Evolutionary conservation across 495 filamentous ascomycete species (phyloP).

Genomic region (Penicillium simplicissimum): DNA sequence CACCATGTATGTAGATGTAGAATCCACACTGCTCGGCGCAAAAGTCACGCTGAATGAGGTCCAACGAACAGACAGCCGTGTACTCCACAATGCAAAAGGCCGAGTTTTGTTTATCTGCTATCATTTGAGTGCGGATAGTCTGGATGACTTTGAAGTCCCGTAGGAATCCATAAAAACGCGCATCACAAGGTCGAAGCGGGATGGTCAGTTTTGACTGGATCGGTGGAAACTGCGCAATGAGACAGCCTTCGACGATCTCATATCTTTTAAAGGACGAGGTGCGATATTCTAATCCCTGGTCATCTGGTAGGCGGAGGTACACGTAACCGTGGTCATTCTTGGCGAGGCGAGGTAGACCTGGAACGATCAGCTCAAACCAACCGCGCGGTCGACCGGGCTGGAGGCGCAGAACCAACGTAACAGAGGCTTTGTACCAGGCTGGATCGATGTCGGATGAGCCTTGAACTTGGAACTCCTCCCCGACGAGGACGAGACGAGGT

Average conservation of each 20-base stretch:
- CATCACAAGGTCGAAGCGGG: slow-evolving; percentile 32
- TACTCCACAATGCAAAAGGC: slow-evolving; percentile 20
- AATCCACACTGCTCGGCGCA: slow-evolving; percentile 39
- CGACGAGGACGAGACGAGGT: slow-evolving; percentile 24
- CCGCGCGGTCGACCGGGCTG: slow-evolving; percentile 22
- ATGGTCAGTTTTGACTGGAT: slow-evolving; percentile 28
- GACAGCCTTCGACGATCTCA: slow-evolving; percentile 33
- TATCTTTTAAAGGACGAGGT: slow-evolving; percentile 32
- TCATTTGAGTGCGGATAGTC: slow-evolving; percentile 24
- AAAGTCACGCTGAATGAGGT: slow-evolving; percentile 33
- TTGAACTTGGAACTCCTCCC: slow-evolving; percentile 26
- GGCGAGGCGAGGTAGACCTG: slow-evolving; percentile 33
- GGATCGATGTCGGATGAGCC: slow-evolving; percentile 14
- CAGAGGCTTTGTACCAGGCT: slow-evolving; percentile 25
- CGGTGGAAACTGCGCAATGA: slow-evolving; percentile 35
- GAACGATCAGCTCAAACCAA: slow-evolving; percentile 35
- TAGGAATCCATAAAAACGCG: slow-evolving; percentile 32
- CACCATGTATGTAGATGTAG: slow-evolving; percentile 33
- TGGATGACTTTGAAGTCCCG: slow-evolving; percentile 38
- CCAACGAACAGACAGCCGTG: slow-evolving; percentile 35
- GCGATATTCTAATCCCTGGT: slow-evolving; percentile 36
- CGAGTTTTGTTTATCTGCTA: not conserved
- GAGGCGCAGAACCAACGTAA: slow-evolving; percentile 23
- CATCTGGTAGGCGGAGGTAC: slow-evolving; percentile 32
- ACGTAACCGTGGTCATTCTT: slow-evolving; percentile 30